Conservation (phyloP, 768 basidiomycete genomes). For the Tylopilus plumbeoviolaceoides region DNA sequence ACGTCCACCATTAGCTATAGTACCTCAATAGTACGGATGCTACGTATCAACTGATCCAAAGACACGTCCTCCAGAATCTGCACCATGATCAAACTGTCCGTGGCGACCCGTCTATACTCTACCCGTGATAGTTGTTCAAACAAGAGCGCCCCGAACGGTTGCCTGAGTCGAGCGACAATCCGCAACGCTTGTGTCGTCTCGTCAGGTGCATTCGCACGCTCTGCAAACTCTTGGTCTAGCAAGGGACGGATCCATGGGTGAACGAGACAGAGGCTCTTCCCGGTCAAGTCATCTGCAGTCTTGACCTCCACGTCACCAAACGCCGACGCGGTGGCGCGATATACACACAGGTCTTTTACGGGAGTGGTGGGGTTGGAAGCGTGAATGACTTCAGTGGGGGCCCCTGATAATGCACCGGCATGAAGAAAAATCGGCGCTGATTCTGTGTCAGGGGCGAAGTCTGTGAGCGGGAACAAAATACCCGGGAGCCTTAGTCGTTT, state of each 20-base stretch:
- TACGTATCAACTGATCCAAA: background rate
- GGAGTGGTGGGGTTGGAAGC: background rate
- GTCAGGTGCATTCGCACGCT: background rate
- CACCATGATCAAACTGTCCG: background rate
- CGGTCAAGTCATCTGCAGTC: background rate
- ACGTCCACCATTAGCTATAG: background rate
- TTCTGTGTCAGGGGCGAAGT: background rate
- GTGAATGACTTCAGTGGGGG: too few species aligned
- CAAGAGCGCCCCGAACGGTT: conserved; percentile 4
- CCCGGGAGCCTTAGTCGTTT: background rate
- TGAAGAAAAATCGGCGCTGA: background rate
- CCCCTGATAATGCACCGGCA: too few species aligned
- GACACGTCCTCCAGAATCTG: background rate
- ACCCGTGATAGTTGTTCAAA: background rate
- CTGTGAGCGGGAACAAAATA: background rate
- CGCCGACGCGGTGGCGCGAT: background rate
- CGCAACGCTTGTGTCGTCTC: background rate
- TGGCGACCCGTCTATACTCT: background rate
- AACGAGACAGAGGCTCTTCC: background rate
- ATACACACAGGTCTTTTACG: background rate
- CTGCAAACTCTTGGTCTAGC: background rate
- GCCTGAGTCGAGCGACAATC: background rate
- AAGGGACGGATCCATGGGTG: conserved; percentile 6
- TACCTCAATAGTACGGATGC: background rate
- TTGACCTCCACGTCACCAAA: background rate